Conservation (phyloP, 306 rosid species). For the Prunus dulcis region DNA sequence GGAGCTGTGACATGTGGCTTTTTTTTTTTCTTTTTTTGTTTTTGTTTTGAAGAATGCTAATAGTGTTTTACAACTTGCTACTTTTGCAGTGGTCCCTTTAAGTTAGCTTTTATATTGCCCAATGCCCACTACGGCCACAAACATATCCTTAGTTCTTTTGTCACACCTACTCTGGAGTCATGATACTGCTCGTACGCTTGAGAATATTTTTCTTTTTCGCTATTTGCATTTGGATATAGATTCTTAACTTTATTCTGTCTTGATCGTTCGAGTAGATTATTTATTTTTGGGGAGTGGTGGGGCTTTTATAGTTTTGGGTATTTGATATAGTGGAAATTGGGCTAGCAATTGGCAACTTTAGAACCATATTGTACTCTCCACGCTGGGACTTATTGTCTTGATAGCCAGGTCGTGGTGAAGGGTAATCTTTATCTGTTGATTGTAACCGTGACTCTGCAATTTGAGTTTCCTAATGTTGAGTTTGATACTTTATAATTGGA, state of each 20-base stretch:
- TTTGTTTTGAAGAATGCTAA: not conserved
- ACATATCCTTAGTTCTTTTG: slow-evolving; percentile 13
- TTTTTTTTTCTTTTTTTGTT: not conserved
- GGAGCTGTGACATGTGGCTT: not conserved
- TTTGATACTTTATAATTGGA: slow-evolving; percentile 3
- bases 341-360: not conserved
- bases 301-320: not conserved
- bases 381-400: not conserved
- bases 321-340: not conserved
- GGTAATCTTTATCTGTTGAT: not conserved
- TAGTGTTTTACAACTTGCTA: slow-evolving; percentile 1
- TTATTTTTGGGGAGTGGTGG: not conserved
- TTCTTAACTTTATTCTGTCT: slow-evolving; percentile 7
- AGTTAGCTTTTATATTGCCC: slow-evolving; percentile 12
- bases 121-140: not conserved
- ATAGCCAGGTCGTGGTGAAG: not conserved
- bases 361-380: not conserved
- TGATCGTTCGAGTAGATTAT: not conserved
- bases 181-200: not conserved
- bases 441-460: not conserved
- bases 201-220: not conserved
- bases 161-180: slow-evolving; percentile 20
- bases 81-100: slow-evolving; percentile 23
- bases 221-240: not conserved
- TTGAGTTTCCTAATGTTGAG: slow-evolving; percentile 8